These are phyloP conservation scores for Phaeotremella fagi DNA, from an alignment of 768 basidiomycete species.

Conservation along the genomic window DNA sequence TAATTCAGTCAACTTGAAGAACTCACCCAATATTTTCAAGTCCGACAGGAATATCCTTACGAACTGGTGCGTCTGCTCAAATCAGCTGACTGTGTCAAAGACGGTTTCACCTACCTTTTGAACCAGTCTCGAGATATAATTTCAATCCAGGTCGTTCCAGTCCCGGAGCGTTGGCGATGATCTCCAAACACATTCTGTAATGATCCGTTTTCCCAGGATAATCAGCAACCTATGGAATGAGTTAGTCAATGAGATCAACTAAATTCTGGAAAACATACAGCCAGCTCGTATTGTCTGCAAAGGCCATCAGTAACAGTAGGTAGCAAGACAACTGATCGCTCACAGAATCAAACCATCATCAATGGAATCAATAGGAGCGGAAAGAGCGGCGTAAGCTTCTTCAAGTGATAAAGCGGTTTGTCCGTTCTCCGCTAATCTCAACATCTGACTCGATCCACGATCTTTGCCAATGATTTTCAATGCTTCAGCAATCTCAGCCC, in stretches of 20 bases:
- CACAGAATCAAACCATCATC: constrained; percentile 42
- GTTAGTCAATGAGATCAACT: constrained; percentile 1
- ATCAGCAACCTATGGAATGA: constrained; percentile 25
- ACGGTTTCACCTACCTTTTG: constrained; percentile 13
- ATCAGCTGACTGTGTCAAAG: constrained; percentile 7
- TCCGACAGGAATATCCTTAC: constrained; percentile 41
- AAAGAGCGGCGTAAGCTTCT: constrained; percentile 36
- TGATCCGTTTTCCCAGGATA: constrained; percentile 38
- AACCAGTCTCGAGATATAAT: constrained; percentile 31
- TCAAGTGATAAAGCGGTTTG: constrained; percentile 29
- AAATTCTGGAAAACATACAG: constrained; percentile 11
- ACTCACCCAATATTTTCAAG: constrained; percentile 43
- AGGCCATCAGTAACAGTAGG: not conserved
- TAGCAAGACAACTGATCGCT: constrained; percentile 1
- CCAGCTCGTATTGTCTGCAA: constrained; percentile 41
- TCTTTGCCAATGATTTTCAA: constrained; percentile 21
- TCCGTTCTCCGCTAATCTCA: constrained; percentile 22
- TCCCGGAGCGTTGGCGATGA: constrained; percentile 35
- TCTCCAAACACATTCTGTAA: constrained; percentile 30
- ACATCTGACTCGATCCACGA: constrained; percentile 18
- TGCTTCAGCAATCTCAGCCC: constrained; percentile 16
- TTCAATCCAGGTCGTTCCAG: constrained; percentile 32
- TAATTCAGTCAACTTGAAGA: not conserved
- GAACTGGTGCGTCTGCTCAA: constrained; percentile 15
- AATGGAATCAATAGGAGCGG: constrained; percentile 29